Base-by-base conservation (phyloP, 495 filamentous ascomycete species). In the Massariosphaeria phaeospora region DNA sequence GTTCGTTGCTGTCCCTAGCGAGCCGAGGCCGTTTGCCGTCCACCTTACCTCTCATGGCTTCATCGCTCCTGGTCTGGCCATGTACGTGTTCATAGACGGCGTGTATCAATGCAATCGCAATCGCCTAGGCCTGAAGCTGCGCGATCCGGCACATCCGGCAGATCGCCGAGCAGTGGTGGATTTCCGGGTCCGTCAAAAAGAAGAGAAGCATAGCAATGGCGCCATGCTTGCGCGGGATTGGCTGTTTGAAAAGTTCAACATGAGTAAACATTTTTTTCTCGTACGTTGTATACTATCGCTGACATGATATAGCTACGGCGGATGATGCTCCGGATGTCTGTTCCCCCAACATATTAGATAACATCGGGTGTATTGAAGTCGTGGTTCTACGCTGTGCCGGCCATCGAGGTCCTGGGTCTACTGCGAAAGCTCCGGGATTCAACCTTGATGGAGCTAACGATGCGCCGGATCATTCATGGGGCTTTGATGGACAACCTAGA, bases 21-120 rank as follows among this genome's bases (percentile, higher is more conserved):
- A 47, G 12, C 60, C 61, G 1, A 55, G 59, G 5, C 56, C 60
- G 2, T 78, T 78, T 59, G 61, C 56, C n/a, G 50, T 78, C 24
- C 72, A 68, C 52, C 66, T 78, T 8, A 54, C 45, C 13, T 70
- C 72, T 1, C 34, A 66, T 25, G 69, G 63, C 15, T 75, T 72
- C 65, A 73, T 77, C 24, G 72, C 73, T 11, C 62, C 68, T 24
- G 75, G 75, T 5, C 41, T 78, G 10, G 73, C 73, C 7, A 70
- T 73, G 63, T 76, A 73, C 48, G 72, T 76, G 25, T 78, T 66
- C 61, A 76, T 76, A 24, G 75, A 78, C 47, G 75, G 75, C 29
- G 54, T 66, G 31, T 75, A 75, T 48, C 74, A 78, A 51, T 72
- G 71, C 63, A 78, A 78, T 59, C 75, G 75, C 34, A 73, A 75